A percentile compares a stretch with the other conserved stretches of the same genome.
phyloP scores from a whole-genome alignment of 257 asterid genomes.

The Dorcoceras hygrometricum region DNA sequence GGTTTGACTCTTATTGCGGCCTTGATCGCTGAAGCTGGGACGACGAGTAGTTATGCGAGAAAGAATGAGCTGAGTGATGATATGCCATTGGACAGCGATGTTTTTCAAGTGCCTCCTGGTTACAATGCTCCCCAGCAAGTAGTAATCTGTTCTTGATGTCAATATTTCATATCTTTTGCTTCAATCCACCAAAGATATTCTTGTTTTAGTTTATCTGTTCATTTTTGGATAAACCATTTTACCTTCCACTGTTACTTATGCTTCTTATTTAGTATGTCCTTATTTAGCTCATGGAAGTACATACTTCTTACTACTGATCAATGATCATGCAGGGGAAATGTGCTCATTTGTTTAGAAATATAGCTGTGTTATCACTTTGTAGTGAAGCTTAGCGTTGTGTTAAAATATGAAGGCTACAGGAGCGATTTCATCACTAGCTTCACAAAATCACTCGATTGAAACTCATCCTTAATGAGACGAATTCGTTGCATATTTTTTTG shows the following conservation, averaged over 20 bases:
- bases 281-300: no score
- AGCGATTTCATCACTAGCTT: background rate
- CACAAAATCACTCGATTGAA: background rate
- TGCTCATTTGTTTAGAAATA: no score
- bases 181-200: no score
- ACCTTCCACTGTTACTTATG: background rate
- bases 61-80: constrained; percentile 34
- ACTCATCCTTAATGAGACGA: background rate
- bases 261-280: no score
- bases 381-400: background rate
- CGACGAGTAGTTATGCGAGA: constrained; percentile 40
- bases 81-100: constrained; percentile 68
- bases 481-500: background rate
- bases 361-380: background rate
- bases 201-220: no score
- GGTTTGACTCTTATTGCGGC: constrained; percentile 22
- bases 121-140: constrained; percentile 70
- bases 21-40: constrained; percentile 36
- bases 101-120: constrained; percentile 51
- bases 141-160: background rate
- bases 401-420: background rate
- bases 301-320: no score
- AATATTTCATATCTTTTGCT: background rate
- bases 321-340: no score
- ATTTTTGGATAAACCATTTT: background rate